These are phyloP conservation scores for Epichloe scottii DNA, from an alignment of 2,329 filamentous ascomycete species.

Conservation along the genomic window DNA sequence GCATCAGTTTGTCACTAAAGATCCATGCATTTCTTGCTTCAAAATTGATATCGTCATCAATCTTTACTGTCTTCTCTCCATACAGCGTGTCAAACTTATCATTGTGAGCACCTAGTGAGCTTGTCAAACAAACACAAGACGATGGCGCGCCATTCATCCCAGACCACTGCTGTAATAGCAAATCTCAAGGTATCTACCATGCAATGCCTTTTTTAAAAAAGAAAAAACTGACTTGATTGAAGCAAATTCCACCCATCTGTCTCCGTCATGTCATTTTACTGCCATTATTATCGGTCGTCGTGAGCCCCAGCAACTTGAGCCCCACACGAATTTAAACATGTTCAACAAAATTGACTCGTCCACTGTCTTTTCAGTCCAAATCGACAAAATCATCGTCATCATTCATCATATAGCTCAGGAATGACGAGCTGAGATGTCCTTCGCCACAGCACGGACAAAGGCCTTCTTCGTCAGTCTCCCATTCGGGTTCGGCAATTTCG, in stretches of 20 bases:
- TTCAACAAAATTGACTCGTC: neutral
- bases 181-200: neutral
- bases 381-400: conserved; percentile 3
- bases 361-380: neutral
- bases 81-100: neutral
- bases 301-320: neutral
- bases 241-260: neutral
- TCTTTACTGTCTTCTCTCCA: neutral
- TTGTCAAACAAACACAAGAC: neutral
- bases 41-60: too few species aligned
- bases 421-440: conserved; percentile 22
- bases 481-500: conserved; percentile 21
- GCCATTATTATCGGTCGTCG: neutral
- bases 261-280: neutral
- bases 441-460: conserved; percentile 29
- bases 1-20: too few species aligned
- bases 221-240: neutral
- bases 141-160: neutral
- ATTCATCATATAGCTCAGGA: conserved; percentile 19
- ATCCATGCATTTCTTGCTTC: too few species aligned
- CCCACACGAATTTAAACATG: neutral
- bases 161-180: neutral
- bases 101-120: neutral
- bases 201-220: neutral
- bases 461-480: conserved; percentile 22